Percentiles rank a stretch among this genome's conserved stretches.
phyloP scores from a whole-genome alignment of 257 asterid genomes.

The Cordia subcordata region DNA sequence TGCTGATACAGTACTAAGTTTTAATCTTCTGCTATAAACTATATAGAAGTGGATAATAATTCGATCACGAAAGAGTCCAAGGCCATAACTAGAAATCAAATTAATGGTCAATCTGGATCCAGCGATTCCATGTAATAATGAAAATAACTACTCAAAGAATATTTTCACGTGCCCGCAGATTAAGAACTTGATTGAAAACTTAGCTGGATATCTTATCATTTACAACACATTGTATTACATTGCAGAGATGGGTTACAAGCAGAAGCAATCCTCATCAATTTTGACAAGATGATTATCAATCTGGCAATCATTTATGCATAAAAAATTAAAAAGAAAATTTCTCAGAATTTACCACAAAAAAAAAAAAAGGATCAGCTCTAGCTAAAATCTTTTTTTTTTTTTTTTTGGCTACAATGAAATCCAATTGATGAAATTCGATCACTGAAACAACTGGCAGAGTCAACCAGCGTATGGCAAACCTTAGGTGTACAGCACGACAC shows the following conservation, averaged over 20 bases:
- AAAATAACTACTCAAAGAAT: constrained; percentile 38
- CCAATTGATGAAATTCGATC: not conserved
- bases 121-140: constrained; percentile 29
- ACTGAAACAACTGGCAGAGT: not conserved
- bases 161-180: constrained; percentile 42
- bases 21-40: no score
- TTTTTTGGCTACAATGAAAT: no score
- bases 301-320: constrained; percentile 16
- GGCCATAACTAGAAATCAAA: no score
- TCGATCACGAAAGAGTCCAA: no score
- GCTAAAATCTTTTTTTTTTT: constrained; percentile 19
- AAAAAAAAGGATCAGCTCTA: not conserved
- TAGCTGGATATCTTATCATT: constrained; percentile 27
- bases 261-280: constrained; percentile 26
- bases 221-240: constrained; percentile 50
- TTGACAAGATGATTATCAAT: constrained; percentile 18
- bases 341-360: not conserved
- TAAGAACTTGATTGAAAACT: constrained; percentile 4
- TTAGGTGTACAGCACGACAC: no score
- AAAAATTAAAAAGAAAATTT: not conserved
- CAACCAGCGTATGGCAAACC: not conserved
- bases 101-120: constrained; percentile 38
- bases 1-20: not conserved
- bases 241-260: constrained; percentile 19
- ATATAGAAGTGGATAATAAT: no score